Conservation (phyloP, 148 eudicot genomes). For the Beta vulgaris region DNA sequence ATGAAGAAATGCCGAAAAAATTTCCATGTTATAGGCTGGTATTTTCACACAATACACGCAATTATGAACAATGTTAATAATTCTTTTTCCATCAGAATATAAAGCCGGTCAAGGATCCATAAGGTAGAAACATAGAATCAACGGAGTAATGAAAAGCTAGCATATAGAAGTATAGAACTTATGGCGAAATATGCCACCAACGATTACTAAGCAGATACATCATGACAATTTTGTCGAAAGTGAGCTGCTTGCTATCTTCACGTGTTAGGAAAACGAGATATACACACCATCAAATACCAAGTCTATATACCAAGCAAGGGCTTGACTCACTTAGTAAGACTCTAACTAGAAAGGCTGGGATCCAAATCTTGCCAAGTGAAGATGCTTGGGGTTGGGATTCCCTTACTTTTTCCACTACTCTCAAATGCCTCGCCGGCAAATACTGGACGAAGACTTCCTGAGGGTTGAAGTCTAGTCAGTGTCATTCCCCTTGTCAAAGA, state of each 20-base stretch:
- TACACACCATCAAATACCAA: neutral
- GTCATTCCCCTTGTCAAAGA: too few species aligned
- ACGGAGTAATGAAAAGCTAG: neutral
- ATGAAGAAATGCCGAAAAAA: neutral
- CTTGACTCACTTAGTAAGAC: too few species aligned
- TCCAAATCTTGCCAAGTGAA: too few species aligned
- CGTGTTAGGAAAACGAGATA: neutral
- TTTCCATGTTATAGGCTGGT: neutral
- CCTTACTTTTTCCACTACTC: too few species aligned
- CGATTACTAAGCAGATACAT: neutral
- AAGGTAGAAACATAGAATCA: neutral
- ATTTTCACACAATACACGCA: neutral
- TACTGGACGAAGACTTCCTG: too few species aligned
- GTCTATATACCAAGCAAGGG: neutral
- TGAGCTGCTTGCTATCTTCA: neutral
- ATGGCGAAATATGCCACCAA: neutral
- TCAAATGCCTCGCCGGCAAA: too few species aligned
- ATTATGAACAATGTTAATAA: too few species aligned
- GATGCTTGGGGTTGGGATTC: too few species aligned
- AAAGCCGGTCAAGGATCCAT: neutral
- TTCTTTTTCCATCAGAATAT: neutral
- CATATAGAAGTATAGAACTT: neutral
- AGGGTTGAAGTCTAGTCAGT: too few species aligned
- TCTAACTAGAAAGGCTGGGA: too few species aligned
- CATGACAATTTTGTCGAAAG: neutral